Evolutionary conservation across 2,329 filamentous ascomycete genomes (phyloP).

Genomic region (Fusarium sp.): DNA sequence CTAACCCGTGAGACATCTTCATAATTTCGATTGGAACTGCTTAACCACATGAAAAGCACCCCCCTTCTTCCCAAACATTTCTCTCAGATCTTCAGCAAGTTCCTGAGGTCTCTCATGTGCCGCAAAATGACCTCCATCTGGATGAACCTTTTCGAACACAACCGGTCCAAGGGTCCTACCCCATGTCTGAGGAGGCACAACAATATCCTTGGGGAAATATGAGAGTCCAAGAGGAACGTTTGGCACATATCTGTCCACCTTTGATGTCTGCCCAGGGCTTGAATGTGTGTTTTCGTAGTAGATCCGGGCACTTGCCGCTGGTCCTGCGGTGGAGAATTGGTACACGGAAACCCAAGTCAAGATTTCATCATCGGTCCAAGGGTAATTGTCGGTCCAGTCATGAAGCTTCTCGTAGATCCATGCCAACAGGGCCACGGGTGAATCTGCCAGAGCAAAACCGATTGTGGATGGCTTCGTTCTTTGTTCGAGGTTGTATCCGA

Average conservation of each 20-base stretch:
- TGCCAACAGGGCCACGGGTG: conserved; percentile 72
- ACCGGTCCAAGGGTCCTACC: conserved; percentile 65
- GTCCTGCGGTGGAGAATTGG: conserved; percentile 72
- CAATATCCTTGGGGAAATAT: conserved; percentile 66
- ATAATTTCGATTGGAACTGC: conserved; percentile 24
- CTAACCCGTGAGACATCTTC: not conserved
- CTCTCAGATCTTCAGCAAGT: conserved; percentile 60
- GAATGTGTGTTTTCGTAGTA: conserved; percentile 72
- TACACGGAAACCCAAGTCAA: conserved; percentile 78
- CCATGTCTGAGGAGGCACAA: conserved; percentile 63
- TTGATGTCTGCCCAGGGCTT: conserved; percentile 29
- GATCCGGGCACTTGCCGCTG: conserved; percentile 71
- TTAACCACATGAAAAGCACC: conserved; percentile 51
- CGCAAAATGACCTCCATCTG: conserved; percentile 67
- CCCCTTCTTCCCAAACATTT: conserved; percentile 64
- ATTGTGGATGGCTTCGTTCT: conserved; percentile 77
- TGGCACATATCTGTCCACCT: conserved; percentile 43
- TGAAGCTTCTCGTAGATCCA: conserved; percentile 86
- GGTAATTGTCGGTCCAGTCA: conserved; percentile 76
- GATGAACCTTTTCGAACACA: conserved; percentile 62
- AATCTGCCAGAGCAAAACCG: conserved; percentile 72
- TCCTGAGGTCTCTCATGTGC: conserved; percentile 64
- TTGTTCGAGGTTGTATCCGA: conserved; percentile 44
- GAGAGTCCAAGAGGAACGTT: conserved; percentile 56
- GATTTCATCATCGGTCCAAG: conserved; percentile 79